Conservation (phyloP, 2,329 filamentous ascomycete genomes). For the Stemphylium beticola region DNA sequence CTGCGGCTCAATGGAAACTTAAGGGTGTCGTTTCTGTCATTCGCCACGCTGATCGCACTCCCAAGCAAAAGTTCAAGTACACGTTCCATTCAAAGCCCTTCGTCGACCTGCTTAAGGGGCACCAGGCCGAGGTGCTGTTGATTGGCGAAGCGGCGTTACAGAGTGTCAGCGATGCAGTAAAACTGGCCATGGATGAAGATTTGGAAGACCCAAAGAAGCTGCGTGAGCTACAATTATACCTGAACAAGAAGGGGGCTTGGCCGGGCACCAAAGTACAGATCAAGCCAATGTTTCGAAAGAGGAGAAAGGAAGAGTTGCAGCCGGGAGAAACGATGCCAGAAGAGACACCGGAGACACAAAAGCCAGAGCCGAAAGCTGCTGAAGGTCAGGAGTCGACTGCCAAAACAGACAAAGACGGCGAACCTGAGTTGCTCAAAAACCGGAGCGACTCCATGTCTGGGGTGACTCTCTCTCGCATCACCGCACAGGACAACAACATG, state of each 20-base stretch:
- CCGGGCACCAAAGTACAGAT: constrained; percentile 98
- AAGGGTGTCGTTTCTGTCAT: constrained; percentile 98
- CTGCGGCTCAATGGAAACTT: constrained; percentile 95
- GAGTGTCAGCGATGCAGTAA: constrained; percentile 88
- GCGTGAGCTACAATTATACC: constrained; percentile 80
- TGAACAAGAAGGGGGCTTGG: constrained; percentile 92
- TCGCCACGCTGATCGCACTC: constrained; percentile 93
- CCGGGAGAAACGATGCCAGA: constrained; percentile 41
- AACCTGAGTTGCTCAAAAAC: constrained; percentile 33
- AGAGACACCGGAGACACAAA: constrained; percentile 35
- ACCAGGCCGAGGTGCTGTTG: constrained; percentile 93
- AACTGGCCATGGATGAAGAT: constrained; percentile 76
- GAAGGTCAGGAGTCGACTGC: constrained; percentile 32
- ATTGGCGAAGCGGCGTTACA: constrained; percentile 88
- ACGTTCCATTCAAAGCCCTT: constrained; percentile 98
- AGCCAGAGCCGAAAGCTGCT: constrained; percentile 21
- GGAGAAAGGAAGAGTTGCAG: constrained; percentile 68
- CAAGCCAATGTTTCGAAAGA: constrained; percentile 97
- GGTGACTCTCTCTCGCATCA: constrained; percentile 90
- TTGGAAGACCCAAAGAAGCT: constrained; percentile 88
- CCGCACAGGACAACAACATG: constrained; percentile 89
- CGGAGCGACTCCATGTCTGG: constrained; percentile 83
- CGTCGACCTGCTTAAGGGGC: constrained; percentile 90
- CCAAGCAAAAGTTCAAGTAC: constrained; percentile 99
- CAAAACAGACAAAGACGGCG: constrained; percentile 19